Evolutionary conservation across 2,329 filamentous ascomycete species (phyloP).

Genomic region (Trichoderma endophyticum): DNA sequence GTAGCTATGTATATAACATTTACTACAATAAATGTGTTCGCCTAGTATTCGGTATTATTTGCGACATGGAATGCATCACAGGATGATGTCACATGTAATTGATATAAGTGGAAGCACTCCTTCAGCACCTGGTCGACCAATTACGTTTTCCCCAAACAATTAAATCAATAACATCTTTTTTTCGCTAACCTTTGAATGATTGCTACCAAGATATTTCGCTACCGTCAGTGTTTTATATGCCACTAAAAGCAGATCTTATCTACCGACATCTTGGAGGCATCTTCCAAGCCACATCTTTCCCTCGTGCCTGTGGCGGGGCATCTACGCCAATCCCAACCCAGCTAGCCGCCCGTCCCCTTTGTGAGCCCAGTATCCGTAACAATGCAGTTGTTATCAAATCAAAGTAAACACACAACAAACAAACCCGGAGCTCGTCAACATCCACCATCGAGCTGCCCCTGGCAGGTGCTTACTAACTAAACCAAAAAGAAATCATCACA

Average conservation of each 20-base stretch:
- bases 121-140: neutral
- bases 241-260: neutral
- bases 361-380: neutral
- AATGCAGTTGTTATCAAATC: neutral
- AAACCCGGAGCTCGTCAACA: slow-evolving; percentile 3
- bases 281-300: neutral
- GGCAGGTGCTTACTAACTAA: slow-evolving; percentile 6
- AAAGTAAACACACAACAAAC: slow-evolving; percentile 21
- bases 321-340: slow-evolving; percentile 1
- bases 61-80: neutral
- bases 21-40: no score
- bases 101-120: neutral
- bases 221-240: neutral
- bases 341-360: neutral
- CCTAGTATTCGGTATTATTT: no score
- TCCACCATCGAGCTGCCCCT: slow-evolving; percentile 5
- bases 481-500: neutral
- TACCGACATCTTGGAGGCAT: neutral
- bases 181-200: neutral
- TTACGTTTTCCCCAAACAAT: neutral
- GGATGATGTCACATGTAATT: neutral
- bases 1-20: neutral
- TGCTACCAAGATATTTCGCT: neutral
- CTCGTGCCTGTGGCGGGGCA: neutral
- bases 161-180: neutral